Evolutionary conservation across 495 filamentous ascomycete genomes (phyloP).

Genomic region (Neurospora sp.): DNA sequence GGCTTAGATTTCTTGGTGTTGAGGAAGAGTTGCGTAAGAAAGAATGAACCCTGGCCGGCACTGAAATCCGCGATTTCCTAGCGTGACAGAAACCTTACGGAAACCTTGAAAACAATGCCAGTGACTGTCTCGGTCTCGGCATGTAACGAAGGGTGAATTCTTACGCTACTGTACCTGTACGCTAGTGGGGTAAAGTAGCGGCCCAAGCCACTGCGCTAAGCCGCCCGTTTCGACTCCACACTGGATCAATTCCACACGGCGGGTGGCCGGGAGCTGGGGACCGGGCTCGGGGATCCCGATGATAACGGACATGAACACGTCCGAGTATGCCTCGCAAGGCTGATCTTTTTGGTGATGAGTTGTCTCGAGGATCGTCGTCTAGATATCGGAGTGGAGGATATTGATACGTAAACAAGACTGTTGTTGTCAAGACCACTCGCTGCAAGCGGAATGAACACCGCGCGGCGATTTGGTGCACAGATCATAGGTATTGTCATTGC

Average conservation of each 20-base stretch:
- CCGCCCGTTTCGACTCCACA: neutral
- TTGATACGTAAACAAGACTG: neutral
- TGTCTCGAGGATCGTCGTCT: neutral
- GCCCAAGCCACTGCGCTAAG: neutral
- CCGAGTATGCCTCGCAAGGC: neutral
- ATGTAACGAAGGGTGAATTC: neutral
- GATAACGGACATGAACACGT: neutral
- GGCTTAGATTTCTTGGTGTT: neutral
- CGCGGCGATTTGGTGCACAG: neutral
- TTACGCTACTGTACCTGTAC: neutral
- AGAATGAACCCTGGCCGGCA: neutral
- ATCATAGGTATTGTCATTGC: neutral
- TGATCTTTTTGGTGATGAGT: neutral
- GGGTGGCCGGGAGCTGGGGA: neutral
- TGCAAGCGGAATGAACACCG: neutral
- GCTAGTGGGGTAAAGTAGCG: neutral
- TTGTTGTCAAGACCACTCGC: neutral
- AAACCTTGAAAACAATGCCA: neutral
- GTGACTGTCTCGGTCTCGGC: neutral
- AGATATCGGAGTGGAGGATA: neutral
- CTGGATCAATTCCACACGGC: neutral
- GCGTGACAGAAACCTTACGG: neutral
- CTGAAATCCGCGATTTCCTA: neutral
- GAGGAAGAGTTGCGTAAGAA: neutral
- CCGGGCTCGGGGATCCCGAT: neutral